phyloP scores from a whole-genome alignment of 129 eudicot genomes.

The Ambrosia trifida region DNA sequence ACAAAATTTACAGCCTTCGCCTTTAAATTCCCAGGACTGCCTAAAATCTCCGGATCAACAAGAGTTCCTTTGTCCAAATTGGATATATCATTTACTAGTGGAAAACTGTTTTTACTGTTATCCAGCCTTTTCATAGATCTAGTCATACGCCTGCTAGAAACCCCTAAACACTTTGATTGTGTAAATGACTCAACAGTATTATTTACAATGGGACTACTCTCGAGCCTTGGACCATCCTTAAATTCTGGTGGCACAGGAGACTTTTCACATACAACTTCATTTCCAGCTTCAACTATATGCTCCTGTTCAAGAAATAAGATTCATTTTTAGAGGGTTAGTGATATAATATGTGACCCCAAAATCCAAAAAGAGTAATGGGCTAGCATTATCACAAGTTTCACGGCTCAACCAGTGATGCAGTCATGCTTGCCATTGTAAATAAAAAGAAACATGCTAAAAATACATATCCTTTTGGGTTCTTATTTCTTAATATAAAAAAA shows the following conservation, averaged over 20 bases:
- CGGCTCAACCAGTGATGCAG: conserved; percentile 8
- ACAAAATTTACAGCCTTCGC: conserved; percentile 22
- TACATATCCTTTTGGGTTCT: background rate
- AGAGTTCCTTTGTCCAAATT: conserved; percentile 13
- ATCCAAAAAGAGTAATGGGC: background rate
- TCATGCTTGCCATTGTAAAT: background rate
- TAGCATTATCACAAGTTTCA: background rate
- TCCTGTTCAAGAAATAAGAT: conserved; percentile 24
- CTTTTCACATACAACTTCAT: conserved; percentile 15
- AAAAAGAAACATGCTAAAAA: background rate
- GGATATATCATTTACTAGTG: background rate
- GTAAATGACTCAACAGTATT: conserved; percentile 13
- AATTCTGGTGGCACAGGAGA: conserved; percentile 16
- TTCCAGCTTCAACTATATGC: conserved; percentile 18
- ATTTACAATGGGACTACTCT: conserved; percentile 2
- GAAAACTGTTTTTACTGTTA: conserved; percentile 8
- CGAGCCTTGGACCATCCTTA: conserved; percentile 21
- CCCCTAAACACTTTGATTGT: conserved; percentile 5
- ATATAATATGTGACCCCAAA: conserved; percentile 8
- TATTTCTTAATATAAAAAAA: background rate
- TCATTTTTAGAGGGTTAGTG: background rate
- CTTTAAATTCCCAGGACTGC: conserved; percentile 14
- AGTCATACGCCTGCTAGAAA: conserved; percentile 30
- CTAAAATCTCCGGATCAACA: conserved; percentile 1
- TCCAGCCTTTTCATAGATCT: conserved; percentile 30